Evolutionary conservation across 352 stramenopile species (phyloP).

Genomic region (Phytopythium delawarense): DNA sequence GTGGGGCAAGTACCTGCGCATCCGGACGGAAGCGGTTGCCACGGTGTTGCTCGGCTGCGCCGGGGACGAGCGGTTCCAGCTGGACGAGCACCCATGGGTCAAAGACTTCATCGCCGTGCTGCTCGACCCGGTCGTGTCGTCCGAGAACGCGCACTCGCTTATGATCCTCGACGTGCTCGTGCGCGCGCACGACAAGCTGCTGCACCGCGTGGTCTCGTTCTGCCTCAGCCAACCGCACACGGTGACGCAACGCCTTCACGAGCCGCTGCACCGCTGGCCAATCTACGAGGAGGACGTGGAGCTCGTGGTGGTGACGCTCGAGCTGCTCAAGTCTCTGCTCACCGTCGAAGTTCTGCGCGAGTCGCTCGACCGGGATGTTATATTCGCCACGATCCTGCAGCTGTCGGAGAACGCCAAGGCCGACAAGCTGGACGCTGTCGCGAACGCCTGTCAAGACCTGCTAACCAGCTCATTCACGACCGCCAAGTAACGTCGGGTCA

Average conservation of each 20-base stretch:
- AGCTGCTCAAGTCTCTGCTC: constrained; percentile 37
- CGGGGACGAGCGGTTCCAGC: constrained; percentile 30
- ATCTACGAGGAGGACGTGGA: constrained; percentile 67
- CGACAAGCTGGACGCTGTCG: constrained; percentile 42
- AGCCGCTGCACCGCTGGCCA: constrained; percentile 46
- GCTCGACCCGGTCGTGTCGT: constrained; percentile 39
- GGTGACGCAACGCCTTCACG: constrained; percentile 37
- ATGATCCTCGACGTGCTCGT: constrained; percentile 38
- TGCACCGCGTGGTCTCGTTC: constrained; percentile 33
- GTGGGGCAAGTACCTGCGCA: constrained; percentile 42
- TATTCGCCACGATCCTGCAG: constrained; percentile 45
- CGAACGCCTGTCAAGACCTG: constrained; percentile 30
- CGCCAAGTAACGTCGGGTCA: neutral
- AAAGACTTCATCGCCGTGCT: constrained; percentile 36
- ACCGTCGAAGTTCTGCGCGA: constrained; percentile 25
- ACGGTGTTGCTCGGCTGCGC: constrained; percentile 40
- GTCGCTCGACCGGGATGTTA: constrained; percentile 33
- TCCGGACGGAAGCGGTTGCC: constrained; percentile 43
- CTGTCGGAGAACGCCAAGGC: constrained; percentile 38
- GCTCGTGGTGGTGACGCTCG: constrained; percentile 42
- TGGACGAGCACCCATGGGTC: constrained; percentile 42
- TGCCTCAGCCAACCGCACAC: constrained; percentile 31
- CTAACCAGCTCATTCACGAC: constrained; percentile 8
- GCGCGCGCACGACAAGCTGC: constrained; percentile 22
- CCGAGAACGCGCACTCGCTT: constrained; percentile 44